A percentile compares a stretch with the other conserved stretches of the same genome.
Conservation (phyloP, 1,284 basidiomycete species). For the Rhodotorula sp. region DNA sequence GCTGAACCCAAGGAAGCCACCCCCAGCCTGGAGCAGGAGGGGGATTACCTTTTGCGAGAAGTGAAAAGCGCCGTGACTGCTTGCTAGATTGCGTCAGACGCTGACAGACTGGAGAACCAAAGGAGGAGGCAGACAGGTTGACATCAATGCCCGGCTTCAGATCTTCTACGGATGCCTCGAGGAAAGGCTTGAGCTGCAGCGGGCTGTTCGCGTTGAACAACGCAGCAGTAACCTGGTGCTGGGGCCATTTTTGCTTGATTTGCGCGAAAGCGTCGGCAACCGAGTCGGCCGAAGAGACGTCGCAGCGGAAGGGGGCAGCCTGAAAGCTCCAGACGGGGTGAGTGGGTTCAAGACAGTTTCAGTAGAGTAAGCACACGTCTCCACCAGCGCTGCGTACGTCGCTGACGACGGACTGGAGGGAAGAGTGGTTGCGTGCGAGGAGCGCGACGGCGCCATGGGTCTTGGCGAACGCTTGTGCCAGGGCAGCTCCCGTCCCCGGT, state of each 20-base stretch:
- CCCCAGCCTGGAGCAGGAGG: conserved; percentile 21
- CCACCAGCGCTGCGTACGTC: conserved; percentile 11
- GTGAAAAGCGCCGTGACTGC: conserved; percentile 31
- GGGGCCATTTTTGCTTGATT: conserved; percentile 26
- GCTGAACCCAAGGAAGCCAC: conserved; percentile 29
- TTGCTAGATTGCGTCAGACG: not conserved
- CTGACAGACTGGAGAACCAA: not conserved
- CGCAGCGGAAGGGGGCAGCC: conserved; percentile 33
- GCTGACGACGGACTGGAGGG: conserved; percentile 17
- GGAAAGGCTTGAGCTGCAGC: conserved; percentile 34
- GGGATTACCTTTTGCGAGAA: conserved; percentile 36
- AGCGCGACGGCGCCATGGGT: conserved; percentile 22
- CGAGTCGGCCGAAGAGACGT: conserved; percentile 20
- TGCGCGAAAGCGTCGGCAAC: conserved; percentile 14
- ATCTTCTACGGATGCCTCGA: conserved; percentile 25
- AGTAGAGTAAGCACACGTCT: not conserved
- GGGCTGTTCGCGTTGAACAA: conserved; percentile 37
- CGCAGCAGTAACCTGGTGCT: conserved; percentile 25
- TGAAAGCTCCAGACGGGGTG: not conserved
- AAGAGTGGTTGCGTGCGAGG: conserved; percentile 14
- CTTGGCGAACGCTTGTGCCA: conserved; percentile 19
- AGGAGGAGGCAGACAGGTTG: conserved; percentile 16
- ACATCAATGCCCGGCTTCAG: conserved; percentile 26
- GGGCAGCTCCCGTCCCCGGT: conserved; percentile 24
- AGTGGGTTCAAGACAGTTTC: not conserved